Conservation (phyloP, 345 rosid species). For the Citrus sinensis region DVS_A1.0 CM039162.1:10562001-10562500, state of each 20-base stretch:
- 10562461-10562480: neutral
- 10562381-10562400: rapidly evolving
- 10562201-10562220: neutral
- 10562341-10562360: neutral
- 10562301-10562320: neutral
- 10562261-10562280: neutral
- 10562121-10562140: neutral
- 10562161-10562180: neutral
- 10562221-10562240: neutral
- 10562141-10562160: neutral
- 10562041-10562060: neutral
- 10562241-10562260: neutral
- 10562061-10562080: neutral
- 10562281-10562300: neutral
- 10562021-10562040: neutral
- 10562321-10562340: neutral
- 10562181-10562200: neutral
- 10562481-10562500: slow-evolving; percentile 36
- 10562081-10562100: neutral
- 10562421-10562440: neutral
- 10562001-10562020: slow-evolving; percentile 33
- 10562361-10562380: neutral
- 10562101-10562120: neutral
- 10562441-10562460: slow-evolving; percentile 3
- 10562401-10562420: too few relatives aligned